Conservation (phyloP, 495 filamentous ascomycete species). For the Baudoinia panamericana region DNA sequence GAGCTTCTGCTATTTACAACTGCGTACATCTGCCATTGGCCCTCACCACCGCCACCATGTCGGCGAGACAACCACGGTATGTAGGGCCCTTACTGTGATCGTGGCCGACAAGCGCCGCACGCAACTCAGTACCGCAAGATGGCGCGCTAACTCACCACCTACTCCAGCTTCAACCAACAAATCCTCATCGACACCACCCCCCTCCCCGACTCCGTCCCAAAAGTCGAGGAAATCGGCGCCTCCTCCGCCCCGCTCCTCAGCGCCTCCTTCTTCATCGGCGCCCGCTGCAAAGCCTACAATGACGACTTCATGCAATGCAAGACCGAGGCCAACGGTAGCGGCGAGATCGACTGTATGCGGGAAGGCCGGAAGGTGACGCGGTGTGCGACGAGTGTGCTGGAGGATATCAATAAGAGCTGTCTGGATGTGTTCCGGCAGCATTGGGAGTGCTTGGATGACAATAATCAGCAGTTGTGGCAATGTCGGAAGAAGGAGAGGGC, state of each 20-base stretch:
- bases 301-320: slow-evolving; percentile 99
- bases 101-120: too few species aligned
- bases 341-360: slow-evolving; percentile 88
- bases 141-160: slow-evolving; percentile 8
- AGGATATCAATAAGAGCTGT: slow-evolving; percentile 93
- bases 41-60: slow-evolving; percentile 26
- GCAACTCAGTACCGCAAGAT: not conserved
- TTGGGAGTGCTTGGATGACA: slow-evolving; percentile 90
- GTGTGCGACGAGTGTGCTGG: slow-evolving; percentile 91
- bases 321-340: slow-evolving; percentile 70
- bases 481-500: slow-evolving; percentile 67
- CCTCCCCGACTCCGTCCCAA: slow-evolving; percentile 78
- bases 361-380: slow-evolving; percentile 92
- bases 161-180: slow-evolving; percentile 74
- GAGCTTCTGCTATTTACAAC: too few species aligned
- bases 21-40: too few species aligned
- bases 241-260: slow-evolving; percentile 83
- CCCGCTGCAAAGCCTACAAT: slow-evolving; percentile 85
- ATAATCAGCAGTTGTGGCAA: slow-evolving; percentile 93
- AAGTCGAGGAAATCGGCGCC: slow-evolving; percentile 79
- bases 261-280: slow-evolving; percentile 95
- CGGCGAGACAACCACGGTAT: slow-evolving; percentile 32
- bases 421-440: slow-evolving; percentile 79
- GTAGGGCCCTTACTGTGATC: too few species aligned
- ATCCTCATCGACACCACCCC: slow-evolving; percentile 92